Base-by-base conservation (phyloP, 768 basidiomycete species). In the Panaeolus cyanescens region DNA sequence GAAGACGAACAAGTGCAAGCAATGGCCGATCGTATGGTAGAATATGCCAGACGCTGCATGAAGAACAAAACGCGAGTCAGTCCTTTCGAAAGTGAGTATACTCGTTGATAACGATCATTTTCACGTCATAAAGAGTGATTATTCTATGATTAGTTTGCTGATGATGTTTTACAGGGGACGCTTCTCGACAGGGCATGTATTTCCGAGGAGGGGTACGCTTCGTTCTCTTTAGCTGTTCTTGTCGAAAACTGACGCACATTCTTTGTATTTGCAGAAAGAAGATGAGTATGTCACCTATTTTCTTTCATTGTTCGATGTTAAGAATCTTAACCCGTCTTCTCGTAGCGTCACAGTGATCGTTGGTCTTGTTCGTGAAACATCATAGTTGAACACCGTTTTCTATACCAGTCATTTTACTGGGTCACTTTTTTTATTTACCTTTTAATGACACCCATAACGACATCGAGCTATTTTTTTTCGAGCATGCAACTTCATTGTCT, bases 141-240 rank as follows among this genome's bases (percentile, higher is more conserved):
- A n/a, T n/a, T n/a, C n/a, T 55, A 33, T 42, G n/a, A 19, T 37
- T 59, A 7, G 25, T n/a, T 34, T n/a, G 13, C 34, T 63, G 25
- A 12, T 45, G 33, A 59, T 37, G 58, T 60, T 62, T 28, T 53
- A 55, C 62, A 90, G 86, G 80, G 61, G 84, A 87, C 32, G 90
- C 91, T 17, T 83, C 84, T 1, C 79, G 86, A 57, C 82, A 89
- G 64, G 87, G 87, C 12, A 80, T 86, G 75, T 77, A 79, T 61
- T 91, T 85, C 72, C 79, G 80, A 66, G 91, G 91, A 67, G 91
- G 91, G 68, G 91, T 93, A n/a, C n/a, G n/a, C n/a, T n/a, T n/a
- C n/a, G n/a, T n/a, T n/a, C 58, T n/a, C 45, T 54, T 56, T 28
- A 40, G 54, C n/a, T n/a, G n/a, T n/a, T n/a, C n/a, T n/a, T n/a